Base-by-base conservation (phyloP, 495 filamentous ascomycete species). In the Tuber aestivum region DNA sequence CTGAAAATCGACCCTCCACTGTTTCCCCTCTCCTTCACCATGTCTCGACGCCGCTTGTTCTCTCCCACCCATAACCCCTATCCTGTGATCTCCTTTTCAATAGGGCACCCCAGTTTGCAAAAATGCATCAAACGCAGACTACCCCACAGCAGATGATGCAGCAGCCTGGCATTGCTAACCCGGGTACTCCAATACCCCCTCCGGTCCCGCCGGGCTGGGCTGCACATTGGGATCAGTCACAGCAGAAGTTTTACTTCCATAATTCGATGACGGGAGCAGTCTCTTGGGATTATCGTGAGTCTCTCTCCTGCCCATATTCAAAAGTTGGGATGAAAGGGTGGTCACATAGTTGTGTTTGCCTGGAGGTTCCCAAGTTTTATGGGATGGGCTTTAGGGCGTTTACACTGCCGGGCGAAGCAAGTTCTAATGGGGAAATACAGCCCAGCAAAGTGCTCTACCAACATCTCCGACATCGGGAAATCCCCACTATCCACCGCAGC, bases 211-310 rank as follows among this genome's bases (percentile, higher is more conserved):
- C 18, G 27, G 78, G 78, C 27, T 80, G 78, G 78, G 45, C 65
- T 10, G 78, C 78, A 4, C 78, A 80, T 77, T 80, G 78, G 78
- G 78, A 80, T 27, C 45, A 74, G 23, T 74, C 77, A 4, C 78
- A 80, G 27, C 78, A 80, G 35, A 80, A 80, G 74, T 80, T 73
- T 72, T 80, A 80, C 56, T 80, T 65, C 48, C 78, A 80, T 45
- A 80, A 77, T 70, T 42, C 42, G 18, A 35, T 45, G 10, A 80
- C 78, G 8, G 78, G 78, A n/a, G 56, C 27, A 1, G 77, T 80
- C 20, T 71, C 77, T 35, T 80, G 78, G 78, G 77, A 79, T 27
- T 41, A 65, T 65, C 78, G 78, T 80, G 70, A 80, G 78, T 80
- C 7, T 27, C 20, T 45, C 32, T 38, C 45, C 9, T 27, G 21